Evolutionary conservation across 2,329 filamentous ascomycete genomes (phyloP), one percentile per base, ranked within the genome.

Genomic region (Chaetomiaceae sp.): DNA sequence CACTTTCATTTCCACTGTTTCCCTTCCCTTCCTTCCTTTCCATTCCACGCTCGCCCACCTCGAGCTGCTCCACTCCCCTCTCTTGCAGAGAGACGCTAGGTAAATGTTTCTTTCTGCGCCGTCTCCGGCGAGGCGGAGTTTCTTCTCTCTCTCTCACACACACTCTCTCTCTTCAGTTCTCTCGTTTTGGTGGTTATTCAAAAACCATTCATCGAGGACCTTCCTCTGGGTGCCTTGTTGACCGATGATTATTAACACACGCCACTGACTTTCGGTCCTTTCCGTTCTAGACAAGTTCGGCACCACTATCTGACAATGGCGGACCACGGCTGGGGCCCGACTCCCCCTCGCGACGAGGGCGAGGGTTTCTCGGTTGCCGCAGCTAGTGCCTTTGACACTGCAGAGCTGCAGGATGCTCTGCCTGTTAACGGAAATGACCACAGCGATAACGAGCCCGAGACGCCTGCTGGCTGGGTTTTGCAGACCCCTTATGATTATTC

Each of bases 391-490:
- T 62, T 58, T 21, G 45, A 25, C 52, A 58, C 54, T 11, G 7
- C 37, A 2, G 50, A 54, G 30, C 14, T 60, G 10, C 21, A 36
- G 11, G 41, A 27, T 3, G 69, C 71, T 18, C 65, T 73, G 25
- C 51, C 51, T n/a, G 21, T 16, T 16, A 56, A 53, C 29, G 20
- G 49, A 36, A 51, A 48, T 33, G 45, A 29, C 41, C 34, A 27
- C 40, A 40, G 14, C 21, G 41, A 27, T n/a, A 13, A n/a, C 27
- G 36, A 51, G 51, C 30, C 36, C 25, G 27, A 65, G 50, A 44
- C 29, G 21, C 29, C 29, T 5, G 46, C 36, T 3, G 72, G 73
- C 11, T 84, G 80, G 80, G 69, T 69, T 9, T 62, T 74, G 43
- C 70, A 70, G 0, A 65, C 70, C 2, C 67, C 73, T 0, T 75